phyloP scores from a whole-genome alignment of 108 stramenopile genomes.

The Pelagomonas calceolata region DNA sequence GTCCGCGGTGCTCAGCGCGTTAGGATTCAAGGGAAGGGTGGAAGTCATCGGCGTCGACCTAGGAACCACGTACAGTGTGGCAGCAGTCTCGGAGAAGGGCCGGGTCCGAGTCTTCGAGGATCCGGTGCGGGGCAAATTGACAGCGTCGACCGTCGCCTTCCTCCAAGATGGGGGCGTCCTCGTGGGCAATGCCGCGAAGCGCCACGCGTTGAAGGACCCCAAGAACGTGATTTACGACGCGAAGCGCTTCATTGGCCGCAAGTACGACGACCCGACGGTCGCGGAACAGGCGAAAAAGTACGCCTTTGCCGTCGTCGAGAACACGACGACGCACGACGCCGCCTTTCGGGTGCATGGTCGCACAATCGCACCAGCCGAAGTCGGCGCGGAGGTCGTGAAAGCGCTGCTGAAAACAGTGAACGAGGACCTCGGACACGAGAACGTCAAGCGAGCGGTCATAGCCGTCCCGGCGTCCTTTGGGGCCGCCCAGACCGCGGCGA shows the following conservation, averaged over 20 bases:
- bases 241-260: slow-evolving; percentile 38
- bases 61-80: slow-evolving; percentile 48
- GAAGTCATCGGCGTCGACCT: slow-evolving; percentile 28
- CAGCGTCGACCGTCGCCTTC: slow-evolving; percentile 35
- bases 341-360: neutral
- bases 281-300: neutral
- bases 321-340: neutral
- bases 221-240: slow-evolving; percentile 34
- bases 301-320: slow-evolving; percentile 1
- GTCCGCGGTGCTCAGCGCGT: slow-evolving; percentile 36
- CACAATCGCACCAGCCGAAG: neutral
- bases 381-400: slow-evolving; percentile 24
- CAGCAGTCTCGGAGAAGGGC: slow-evolving; percentile 30
- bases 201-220: slow-evolving; percentile 8
- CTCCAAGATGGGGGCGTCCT: slow-evolving; percentile 17
- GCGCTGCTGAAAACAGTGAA: slow-evolving; percentile 55
- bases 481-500: slow-evolving; percentile 62
- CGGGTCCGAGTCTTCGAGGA: slow-evolving; percentile 18
- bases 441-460: slow-evolving; percentile 79
- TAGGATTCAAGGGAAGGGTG: slow-evolving; percentile 29
- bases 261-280: slow-evolving; percentile 3
- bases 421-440: slow-evolving; percentile 67
- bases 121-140: slow-evolving; percentile 15
- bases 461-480: slow-evolving; percentile 92
- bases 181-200: slow-evolving; percentile 26